These are phyloP conservation scores for Moesziomyces sp. DNA, from an alignment of 1,284 basidiomycete species.

Conservation along the genomic window DNA sequence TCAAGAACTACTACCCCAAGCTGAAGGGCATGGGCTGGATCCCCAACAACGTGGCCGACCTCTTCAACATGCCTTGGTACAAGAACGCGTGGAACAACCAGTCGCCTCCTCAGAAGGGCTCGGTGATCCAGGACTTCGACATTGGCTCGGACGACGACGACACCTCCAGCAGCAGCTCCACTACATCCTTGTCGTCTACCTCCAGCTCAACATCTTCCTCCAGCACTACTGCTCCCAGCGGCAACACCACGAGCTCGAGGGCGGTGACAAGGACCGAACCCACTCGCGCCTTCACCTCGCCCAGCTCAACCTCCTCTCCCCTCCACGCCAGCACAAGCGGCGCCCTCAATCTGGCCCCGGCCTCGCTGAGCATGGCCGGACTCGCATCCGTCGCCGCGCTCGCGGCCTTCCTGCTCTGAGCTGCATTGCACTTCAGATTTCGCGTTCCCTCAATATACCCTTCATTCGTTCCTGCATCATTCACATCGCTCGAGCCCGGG, in stretches of 20 bases:
- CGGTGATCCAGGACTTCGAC: constrained; percentile 22
- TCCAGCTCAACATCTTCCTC: neutral
- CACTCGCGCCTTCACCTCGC: constrained; percentile 7
- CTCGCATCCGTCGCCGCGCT: constrained; percentile 17
- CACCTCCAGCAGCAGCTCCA: constrained; percentile 4
- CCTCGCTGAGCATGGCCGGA: constrained; percentile 11
- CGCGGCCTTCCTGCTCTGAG: constrained; percentile 18
- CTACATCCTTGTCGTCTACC: constrained; percentile 1
- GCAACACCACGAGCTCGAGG: constrained; percentile 1
- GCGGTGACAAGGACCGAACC: neutral
- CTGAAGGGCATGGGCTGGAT: constrained; percentile 78
- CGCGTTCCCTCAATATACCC: neutral
- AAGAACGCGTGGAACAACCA: constrained; percentile 45
- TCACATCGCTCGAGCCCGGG: too few species aligned
- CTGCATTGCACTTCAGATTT: neutral
- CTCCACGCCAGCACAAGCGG: constrained; percentile 7
- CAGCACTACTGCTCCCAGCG: neutral
- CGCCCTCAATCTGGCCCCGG: constrained; percentile 14
- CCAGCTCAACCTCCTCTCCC: neutral
- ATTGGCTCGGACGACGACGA: neutral
- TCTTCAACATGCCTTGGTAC: constrained; percentile 50
- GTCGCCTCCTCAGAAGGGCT: constrained; percentile 19
- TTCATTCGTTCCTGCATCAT: neutral
- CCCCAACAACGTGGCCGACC: constrained; percentile 36
- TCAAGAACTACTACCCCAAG: constrained; percentile 76